Base-by-base conservation (phyloP, 305 asterid species). In the Salvia sclarea region DNA sequence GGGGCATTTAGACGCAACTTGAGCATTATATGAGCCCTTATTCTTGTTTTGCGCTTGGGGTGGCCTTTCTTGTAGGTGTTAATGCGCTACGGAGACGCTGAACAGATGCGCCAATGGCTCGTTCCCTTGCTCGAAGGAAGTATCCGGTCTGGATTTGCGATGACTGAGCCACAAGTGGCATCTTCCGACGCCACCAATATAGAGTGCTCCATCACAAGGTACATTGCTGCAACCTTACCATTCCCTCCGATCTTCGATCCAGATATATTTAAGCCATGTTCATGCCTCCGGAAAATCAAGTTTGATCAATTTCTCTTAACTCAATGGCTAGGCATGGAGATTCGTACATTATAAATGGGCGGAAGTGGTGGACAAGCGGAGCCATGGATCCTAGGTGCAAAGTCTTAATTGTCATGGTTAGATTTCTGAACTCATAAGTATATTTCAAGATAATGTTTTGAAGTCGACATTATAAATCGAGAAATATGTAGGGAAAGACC, bases 341-440 rank as follows among this genome's bases (percentile, higher is more conserved):
- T 80, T 85, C 90, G 0, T 94, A 86, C 74, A 78, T 94, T 75
- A 85, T 94, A 78, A 91, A 94, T 28, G 98, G 98, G 71, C 86
- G 78, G 50, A 94, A 94, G 76, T 94, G 98, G 98, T 94, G 96
- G 98, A 91, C 96, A 4, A 94, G 96, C 33, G 98, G 98, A 74
- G 98, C 98, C 76, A 91, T 94, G 98, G 97, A 94, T 81, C 98
- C 97, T 49, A 75, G 98, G 86, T 94, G 98, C 83, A 86, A 86
- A 76, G 64, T 94, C 74, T 96, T 94, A 77, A 84, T 94, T 45
- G 90, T 91, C 73, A 94, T 94, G 97, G 98, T 94, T 75, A 78
- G 90, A 78, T 76, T 10, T 40, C 61, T 41, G 52, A 48, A 74
- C 35, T 73, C 57, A 28, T 45, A n/a, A n/a, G n/a, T n/a, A 25